phyloP scores from a whole-genome alignment of 192 early-diverging fungal species.

The Podila minutissima region DNA sequence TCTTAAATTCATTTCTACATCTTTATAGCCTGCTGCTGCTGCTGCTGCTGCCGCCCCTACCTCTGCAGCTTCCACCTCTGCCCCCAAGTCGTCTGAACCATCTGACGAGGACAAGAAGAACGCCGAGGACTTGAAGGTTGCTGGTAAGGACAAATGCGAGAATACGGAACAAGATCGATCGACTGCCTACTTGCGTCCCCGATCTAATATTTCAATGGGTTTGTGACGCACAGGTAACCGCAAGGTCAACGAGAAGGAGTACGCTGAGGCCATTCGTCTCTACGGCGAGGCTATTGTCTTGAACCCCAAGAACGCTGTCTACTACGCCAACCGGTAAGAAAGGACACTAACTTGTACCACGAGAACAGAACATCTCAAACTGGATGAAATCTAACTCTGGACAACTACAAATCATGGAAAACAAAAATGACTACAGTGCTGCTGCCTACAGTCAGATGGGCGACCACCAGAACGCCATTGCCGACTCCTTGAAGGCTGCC shows the following conservation, averaged over 20 bases:
- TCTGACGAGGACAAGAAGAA: constrained; percentile 77
- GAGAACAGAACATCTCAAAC: too few species aligned
- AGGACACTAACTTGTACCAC: background rate
- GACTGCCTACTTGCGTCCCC: background rate
- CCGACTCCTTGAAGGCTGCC: constrained; percentile 86
- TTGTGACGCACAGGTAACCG: constrained; percentile 69
- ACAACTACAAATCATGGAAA: background rate
- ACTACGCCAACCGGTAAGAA: constrained; percentile 90
- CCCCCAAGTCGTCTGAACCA: constrained; percentile 15
- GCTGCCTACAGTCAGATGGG: constrained; percentile 93
- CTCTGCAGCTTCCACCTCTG: constrained; percentile 6
- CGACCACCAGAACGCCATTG: constrained; percentile 87
- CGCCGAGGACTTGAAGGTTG: constrained; percentile 90
- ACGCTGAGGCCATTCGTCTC: constrained; percentile 81
- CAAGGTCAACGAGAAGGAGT: constrained; percentile 85
- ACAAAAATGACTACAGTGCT: constrained; percentile 66
- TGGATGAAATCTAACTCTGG: too few species aligned
- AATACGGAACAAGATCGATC: background rate
- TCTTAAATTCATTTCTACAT: background rate
- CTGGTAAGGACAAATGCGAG: constrained; percentile 26
- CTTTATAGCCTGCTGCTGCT: constrained; percentile 5
- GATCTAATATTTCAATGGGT: too few species aligned
- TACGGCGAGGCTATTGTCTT: constrained; percentile 94
- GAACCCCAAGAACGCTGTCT: constrained; percentile 89
- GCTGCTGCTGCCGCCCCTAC: constrained; percentile 36